These are phyloP conservation scores for Sclerotinia spermophila DNA, from an alignment of 2,329 filamentous ascomycete species.

Conservation along the genomic window DNA sequence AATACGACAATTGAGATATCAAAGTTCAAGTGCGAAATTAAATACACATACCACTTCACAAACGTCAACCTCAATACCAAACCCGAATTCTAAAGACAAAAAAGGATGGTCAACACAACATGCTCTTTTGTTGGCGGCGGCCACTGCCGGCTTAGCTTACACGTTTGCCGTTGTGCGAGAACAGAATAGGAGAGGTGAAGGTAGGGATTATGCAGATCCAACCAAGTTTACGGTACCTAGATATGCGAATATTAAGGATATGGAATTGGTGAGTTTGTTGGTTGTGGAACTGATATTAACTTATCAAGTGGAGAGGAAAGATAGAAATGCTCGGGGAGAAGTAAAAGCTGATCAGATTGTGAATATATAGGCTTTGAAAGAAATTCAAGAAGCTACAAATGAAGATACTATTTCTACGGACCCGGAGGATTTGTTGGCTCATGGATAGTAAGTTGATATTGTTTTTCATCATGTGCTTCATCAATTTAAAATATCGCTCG, in stretches of 20 bases:
- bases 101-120: constrained; percentile 28
- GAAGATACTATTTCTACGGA: constrained; percentile 61
- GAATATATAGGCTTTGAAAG: constrained; percentile 48
- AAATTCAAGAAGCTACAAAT: constrained; percentile 50
- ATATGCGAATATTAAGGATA: constrained; percentile 49
- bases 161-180: constrained; percentile 22
- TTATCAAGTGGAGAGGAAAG: not conserved
- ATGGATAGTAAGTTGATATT: constrained; percentile 49
- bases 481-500: not conserved
- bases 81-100: not conserved
- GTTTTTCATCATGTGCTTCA: not conserved
- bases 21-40: not conserved
- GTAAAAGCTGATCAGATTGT: not conserved
- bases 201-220: constrained; percentile 33
- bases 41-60: not conserved
- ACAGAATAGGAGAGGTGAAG: constrained; percentile 4
- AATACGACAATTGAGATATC: not conserved
- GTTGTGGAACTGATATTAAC: not conserved
- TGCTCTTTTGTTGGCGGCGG: constrained; percentile 30
- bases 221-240: constrained; percentile 32
- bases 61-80: not conserved
- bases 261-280: constrained; percentile 45
- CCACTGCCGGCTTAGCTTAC: constrained; percentile 25
- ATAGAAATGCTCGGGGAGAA: not conserved
- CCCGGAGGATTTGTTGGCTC: constrained; percentile 56